A percentile compares a stretch with the other conserved stretches of the same genome.
Evolutionary conservation across 345 rosid species (phyloP).

Genomic region (Schrenkiella parvula): DNA sequence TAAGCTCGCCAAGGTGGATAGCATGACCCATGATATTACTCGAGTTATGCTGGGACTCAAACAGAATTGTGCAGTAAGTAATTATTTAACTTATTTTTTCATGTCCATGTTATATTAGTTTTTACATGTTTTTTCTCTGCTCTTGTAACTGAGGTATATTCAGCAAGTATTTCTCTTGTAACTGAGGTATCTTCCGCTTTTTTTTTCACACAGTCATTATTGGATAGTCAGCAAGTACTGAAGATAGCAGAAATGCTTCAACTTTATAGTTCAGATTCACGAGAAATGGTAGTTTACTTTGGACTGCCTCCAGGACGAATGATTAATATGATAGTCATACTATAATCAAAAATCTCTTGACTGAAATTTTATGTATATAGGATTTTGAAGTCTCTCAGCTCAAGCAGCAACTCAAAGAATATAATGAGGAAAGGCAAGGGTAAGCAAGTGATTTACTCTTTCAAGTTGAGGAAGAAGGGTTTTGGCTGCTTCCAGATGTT

Average conservation of each 20-base stretch:
- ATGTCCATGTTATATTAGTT: neutral
- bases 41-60: constrained; percentile 89
- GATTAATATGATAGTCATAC: neutral
- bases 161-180: neutral
- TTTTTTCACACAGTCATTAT: constrained; percentile 56
- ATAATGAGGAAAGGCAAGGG: constrained; percentile 78
- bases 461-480: neutral
- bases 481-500: constrained; percentile 12
- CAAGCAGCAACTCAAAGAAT: constrained; percentile 70
- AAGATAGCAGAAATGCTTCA: constrained; percentile 66
- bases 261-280: constrained; percentile 43
- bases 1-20: constrained; percentile 85
- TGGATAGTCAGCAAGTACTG: constrained; percentile 66
- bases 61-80: constrained; percentile 74
- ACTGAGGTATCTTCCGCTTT: neutral
- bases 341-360: neutral
- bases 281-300: constrained; percentile 48
- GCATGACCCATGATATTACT: constrained; percentile 96
- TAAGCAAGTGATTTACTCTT: constrained; percentile 34
- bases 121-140: constrained; percentile 10
- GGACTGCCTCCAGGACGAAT: neutral
- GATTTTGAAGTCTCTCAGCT: constrained; percentile 56
- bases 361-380: constrained; percentile 32
- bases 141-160: neutral
- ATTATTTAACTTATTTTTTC: neutral